Conservation (phyloP, 805 yeast species). For the Candida pseudofarinosa region DNA sequence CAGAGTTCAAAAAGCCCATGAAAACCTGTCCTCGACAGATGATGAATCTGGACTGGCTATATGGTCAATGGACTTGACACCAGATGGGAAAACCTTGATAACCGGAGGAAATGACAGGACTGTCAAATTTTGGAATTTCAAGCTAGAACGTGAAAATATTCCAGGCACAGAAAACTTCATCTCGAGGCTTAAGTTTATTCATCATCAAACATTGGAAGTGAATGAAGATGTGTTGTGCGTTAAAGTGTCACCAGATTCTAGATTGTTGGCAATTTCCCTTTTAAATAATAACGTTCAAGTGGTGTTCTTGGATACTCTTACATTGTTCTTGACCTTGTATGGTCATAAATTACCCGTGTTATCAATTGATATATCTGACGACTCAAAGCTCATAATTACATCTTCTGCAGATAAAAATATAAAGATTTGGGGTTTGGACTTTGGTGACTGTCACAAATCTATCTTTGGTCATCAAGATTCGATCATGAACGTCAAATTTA, state of each 20-base stretch:
- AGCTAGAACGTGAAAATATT: constrained; percentile 59
- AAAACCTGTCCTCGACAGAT: constrained; percentile 26
- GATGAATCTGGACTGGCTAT: constrained; percentile 52
- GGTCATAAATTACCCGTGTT: constrained; percentile 97
- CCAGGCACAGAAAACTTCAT: constrained; percentile 60
- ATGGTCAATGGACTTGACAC: constrained; percentile 85
- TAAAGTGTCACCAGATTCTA: constrained; percentile 74
- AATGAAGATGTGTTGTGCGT: constrained; percentile 82
- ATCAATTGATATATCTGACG: constrained; percentile 85
- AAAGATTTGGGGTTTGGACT: constrained; percentile 97
- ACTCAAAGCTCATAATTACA: constrained; percentile 82
- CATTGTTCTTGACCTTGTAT: constrained; percentile 82
- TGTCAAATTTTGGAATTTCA: constrained; percentile 86
- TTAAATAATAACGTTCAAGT: constrained; percentile 95
- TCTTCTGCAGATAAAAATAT: constrained; percentile 97
- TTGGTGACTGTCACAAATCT: constrained; percentile 98
- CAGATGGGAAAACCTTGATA: constrained; percentile 78
- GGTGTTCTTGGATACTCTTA: constrained; percentile 80
- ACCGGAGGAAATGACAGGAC: constrained; percentile 94
- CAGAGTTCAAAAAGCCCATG: constrained; percentile 67
- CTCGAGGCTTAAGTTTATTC: constrained; percentile 57
- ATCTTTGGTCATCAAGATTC: constrained; percentile 96
- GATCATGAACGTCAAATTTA: constrained; percentile 80
- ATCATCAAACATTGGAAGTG: constrained; percentile 78
- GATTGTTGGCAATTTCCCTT: constrained; percentile 74